Evolutionary conservation across 2,329 filamentous ascomycete species (phyloP).

Genomic region (Microcyclospora tardicrescens): DNA sequence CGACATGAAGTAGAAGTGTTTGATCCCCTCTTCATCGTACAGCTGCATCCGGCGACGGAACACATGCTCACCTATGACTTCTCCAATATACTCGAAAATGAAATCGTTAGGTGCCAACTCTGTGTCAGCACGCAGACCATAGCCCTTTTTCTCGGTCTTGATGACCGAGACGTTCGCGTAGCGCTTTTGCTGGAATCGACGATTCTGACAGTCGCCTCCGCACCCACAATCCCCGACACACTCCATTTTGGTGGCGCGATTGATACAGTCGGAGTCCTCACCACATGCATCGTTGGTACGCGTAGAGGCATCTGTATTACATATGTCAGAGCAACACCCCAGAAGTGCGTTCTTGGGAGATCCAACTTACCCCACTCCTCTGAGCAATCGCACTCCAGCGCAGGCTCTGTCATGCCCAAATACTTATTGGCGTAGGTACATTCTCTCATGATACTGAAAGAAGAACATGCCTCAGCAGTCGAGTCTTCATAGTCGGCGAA

Average conservation of each 20-base stretch:
- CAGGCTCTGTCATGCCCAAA: conserved; percentile 82
- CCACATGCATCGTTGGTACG: conserved; percentile 71
- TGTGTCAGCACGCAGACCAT: conserved; percentile 70
- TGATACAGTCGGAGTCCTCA: conserved; percentile 96
- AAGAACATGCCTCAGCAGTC: conserved; percentile 59
- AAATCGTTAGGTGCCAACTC: conserved; percentile 75
- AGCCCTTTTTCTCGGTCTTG: conserved; percentile 96
- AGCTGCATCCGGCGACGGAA: conserved; percentile 84
- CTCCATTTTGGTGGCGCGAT: conserved; percentile 95
- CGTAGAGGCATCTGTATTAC: conserved; percentile 34
- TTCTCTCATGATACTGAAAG: conserved; percentile 69
- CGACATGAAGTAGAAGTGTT: conserved; percentile 99
- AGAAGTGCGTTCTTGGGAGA: conserved; percentile 3
- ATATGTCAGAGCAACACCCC: not conserved
- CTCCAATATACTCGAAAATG: conserved; percentile 95
- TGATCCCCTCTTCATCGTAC: conserved; percentile 93
- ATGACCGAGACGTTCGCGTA: conserved; percentile 90
- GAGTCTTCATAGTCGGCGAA: conserved; percentile 66
- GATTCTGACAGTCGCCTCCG: conserved; percentile 78
- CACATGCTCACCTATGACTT: conserved; percentile 86
- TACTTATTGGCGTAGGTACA: conserved; percentile 88
- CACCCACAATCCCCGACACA: conserved; percentile 81
- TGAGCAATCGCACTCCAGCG: conserved; percentile 85
- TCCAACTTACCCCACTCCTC: conserved; percentile 78
- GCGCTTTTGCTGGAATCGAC: conserved; percentile 80